Percentiles rank a stretch among this genome's conserved stretches.
Evolutionary conservation across 345 rosid genomes (phyloP).

Genomic region (Anacardium occidentale): DNA sequence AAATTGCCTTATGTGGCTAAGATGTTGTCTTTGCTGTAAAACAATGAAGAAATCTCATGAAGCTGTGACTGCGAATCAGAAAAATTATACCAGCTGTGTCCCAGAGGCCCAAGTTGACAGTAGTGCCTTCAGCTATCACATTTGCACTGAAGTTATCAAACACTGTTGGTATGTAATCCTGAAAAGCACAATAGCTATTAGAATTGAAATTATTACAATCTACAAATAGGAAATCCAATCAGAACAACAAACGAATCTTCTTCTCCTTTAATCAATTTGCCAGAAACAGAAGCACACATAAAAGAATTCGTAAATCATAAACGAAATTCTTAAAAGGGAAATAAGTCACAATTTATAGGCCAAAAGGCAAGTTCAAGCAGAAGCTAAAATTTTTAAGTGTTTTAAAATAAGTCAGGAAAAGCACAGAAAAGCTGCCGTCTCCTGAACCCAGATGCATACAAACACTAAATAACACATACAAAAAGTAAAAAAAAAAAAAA

Average conservation of each 20-base stretch:
- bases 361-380: constrained; percentile 17
- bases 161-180: constrained; percentile 98
- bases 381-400: constrained; percentile 13
- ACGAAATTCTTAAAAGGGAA: constrained; percentile 10
- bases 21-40: background rate
- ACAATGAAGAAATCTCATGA: background rate
- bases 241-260: constrained; percentile 3
- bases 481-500: constrained; percentile 4
- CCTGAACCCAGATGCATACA: constrained; percentile 42
- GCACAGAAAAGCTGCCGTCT: constrained; percentile 30
- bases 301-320: background rate
- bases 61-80: background rate
- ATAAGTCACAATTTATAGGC: background rate
- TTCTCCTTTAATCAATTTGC: background rate
- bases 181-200: constrained; percentile 32
- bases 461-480: constrained; percentile 18
- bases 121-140: constrained; percentile 86
- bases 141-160: constrained; percentile 99
- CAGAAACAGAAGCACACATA: background rate
- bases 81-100: constrained; percentile 87
- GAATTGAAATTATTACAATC: constrained; percentile 10
- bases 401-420: constrained; percentile 16
- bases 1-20: constrained; percentile 4
- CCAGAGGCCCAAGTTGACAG: constrained; percentile 96
- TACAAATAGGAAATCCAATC: background rate